Evolutionary conservation across 257 asterid genomes (phyloP).

Genomic region (Przewalskia tangutica): DNA sequence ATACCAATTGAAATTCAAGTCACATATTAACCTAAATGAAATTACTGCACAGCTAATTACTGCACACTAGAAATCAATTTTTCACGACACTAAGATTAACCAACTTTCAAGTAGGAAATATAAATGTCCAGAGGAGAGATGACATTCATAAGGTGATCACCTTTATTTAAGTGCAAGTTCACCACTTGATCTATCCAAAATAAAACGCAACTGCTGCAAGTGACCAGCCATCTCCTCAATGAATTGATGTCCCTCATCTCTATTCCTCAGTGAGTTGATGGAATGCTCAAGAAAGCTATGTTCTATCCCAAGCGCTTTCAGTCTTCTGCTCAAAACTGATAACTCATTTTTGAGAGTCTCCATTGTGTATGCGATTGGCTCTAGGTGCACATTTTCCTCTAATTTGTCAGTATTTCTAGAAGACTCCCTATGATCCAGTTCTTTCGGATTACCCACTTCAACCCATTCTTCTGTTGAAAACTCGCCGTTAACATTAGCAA

Average conservation of each 20-base stretch:
- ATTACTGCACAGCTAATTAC: not conserved
- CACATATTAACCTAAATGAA: not conserved
- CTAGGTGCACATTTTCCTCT: conserved; percentile 8
- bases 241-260: conserved; percentile 33
- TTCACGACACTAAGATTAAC: no score
- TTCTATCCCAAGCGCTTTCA: conserved; percentile 40
- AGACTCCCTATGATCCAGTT: not conserved
- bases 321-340: conserved; percentile 26
- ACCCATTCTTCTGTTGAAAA: conserved; percentile 16
- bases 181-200: not conserved
- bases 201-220: conserved; percentile 30
- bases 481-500: conserved; percentile 2
- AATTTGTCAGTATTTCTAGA: conserved; percentile 16
- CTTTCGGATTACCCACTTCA: conserved; percentile 8
- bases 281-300: conserved; percentile 34
- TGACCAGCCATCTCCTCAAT: conserved; percentile 35
- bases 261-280: conserved; percentile 35
- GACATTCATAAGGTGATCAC: not conserved
- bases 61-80: not conserved
- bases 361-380: conserved; percentile 6
- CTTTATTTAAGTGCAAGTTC: not conserved
- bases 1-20: not conserved
- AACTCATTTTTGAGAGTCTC: conserved; percentile 30
- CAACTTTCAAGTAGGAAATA: not conserved
- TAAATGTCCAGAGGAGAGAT: not conserved